Evolutionary conservation across 2,329 filamentous ascomycete genomes (phyloP), one percentile per base, ranked within the genome.

Genomic region (Pseudogymnoascus sp.): DNA sequence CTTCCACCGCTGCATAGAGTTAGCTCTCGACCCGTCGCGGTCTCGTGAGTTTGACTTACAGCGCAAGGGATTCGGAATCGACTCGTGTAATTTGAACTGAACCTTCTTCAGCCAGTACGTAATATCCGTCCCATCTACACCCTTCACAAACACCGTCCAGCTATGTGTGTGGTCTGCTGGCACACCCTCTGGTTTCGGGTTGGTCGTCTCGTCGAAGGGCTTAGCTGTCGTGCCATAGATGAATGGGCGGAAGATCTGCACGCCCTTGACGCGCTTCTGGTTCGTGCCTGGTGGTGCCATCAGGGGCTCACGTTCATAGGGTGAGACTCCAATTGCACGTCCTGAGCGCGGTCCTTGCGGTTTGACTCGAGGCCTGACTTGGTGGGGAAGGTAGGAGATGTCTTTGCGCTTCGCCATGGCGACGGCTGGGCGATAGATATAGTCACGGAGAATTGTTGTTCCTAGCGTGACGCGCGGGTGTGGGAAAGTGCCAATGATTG

Each of bases 1-100:
- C 85, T 72, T 96, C 93, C 72, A 95, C 81, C 74, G 89, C 81
- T 84, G 57, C 6, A 21, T 21, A 4, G 25, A 19, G 41, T 65
- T 11, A 13, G 41, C 14, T 48, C 5, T 62, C 11, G 6, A 2
- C 8, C 16, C 6, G 16, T 45, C 23, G 25, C 37, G 28, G 25
- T 34, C 14, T 34, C 21, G 2, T 39, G 10, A 4, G 51, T 4
- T 34, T 36, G 4, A 76, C 82, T 66, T 75, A 84, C 85, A 96
- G 70, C 95, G 89, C 21, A 95, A 84, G 64, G 90, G 90, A 76
- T 97, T 96, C 28, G 92, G 88, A 75, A 97, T 98, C 8, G 93
- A 97, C 77, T 98, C 93, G 81, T 97, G 93, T 14, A 99, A 85
- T 77, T 98, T 98, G 79, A 99, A 99, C 75, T 97, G 93, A 1